Evolutionary conservation across 768 basidiomycete genomes (phyloP).

Genomic region (Trametes cubensis): DNA sequence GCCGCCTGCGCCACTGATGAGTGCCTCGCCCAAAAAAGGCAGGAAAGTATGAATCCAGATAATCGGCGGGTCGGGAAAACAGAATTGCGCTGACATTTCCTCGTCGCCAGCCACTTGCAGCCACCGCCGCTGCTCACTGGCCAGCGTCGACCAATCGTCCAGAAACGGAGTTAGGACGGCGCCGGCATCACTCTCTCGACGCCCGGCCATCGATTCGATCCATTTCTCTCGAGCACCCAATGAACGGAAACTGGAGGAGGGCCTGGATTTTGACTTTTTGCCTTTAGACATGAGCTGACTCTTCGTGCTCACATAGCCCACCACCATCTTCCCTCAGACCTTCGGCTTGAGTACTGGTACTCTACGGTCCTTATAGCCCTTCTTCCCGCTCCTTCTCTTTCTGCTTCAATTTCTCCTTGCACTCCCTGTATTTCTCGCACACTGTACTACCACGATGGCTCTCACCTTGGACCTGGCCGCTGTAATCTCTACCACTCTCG

Average conservation of each 20-base stretch:
- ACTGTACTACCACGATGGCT: not conserved
- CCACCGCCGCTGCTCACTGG: not conserved
- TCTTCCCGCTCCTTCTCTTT: not conserved
- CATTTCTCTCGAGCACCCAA: not conserved
- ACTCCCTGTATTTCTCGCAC: not conserved
- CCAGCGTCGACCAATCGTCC: not conserved
- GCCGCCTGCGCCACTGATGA: constrained; percentile 8
- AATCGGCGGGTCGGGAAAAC: not conserved
- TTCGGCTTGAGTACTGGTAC: not conserved
- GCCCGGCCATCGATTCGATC: constrained; percentile 2
- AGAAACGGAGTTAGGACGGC: not conserved
- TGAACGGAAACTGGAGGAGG: not conserved
- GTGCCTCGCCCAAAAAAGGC: not conserved
- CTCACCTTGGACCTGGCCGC: constrained; percentile 27
- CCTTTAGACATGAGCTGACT: constrained; percentile 6
- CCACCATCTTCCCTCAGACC: not conserved
- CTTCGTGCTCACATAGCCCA: too few relatives aligned
- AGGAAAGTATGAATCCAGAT: not conserved
- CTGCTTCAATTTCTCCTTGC: not conserved
- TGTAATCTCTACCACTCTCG: constrained; percentile 30
- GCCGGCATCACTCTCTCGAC: not conserved
- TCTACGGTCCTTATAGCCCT: not conserved
- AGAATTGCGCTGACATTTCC: not conserved
- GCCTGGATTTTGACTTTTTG: constrained; percentile 5
- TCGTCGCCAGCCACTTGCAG: not conserved